These are phyloP conservation scores for Miscanthus lutarioriparius DNA, from an alignment of 176 grass and related monocot species.

Conservation along the genomic window DNA sequence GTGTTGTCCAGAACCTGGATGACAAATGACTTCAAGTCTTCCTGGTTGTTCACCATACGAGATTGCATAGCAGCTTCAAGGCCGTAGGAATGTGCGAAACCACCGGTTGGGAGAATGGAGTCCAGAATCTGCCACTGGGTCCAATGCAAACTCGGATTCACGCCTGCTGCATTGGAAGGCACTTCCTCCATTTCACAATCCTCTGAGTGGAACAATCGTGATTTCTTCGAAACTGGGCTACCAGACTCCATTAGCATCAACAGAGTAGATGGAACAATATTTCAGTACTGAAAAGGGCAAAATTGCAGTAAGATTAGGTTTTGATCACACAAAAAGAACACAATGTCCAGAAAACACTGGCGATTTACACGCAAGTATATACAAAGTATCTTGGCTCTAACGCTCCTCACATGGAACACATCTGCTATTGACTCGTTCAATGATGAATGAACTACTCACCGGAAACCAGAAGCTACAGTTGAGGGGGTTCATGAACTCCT, in stretches of 20 bases:
- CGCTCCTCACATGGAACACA: neutral
- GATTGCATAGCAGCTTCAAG: conserved; percentile 80
- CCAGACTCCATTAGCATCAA: conserved; percentile 13
- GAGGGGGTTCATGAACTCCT: too few species aligned
- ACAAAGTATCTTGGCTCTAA: neutral
- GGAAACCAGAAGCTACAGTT: neutral
- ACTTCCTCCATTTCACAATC: conserved; percentile 34
- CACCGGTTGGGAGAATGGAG: conserved; percentile 82
- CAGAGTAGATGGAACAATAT: neutral
- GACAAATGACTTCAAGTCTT: conserved; percentile 63
- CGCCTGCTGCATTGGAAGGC: neutral
- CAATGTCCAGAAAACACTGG: neutral
- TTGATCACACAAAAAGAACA: neutral
- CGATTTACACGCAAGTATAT: neutral
- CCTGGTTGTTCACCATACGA: conserved; percentile 47
- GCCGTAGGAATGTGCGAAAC: conserved; percentile 82
- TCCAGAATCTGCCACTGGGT: conserved; percentile 90
- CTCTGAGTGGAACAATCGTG: neutral
- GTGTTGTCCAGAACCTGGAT: conserved; percentile 72
- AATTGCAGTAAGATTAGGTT: neutral
- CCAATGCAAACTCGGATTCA: conserved; percentile 47
- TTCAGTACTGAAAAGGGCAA: conserved; percentile 26
- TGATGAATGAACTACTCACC: neutral
- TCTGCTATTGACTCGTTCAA: neutral
- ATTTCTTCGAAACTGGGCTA: conserved; percentile 21